A percentile compares a stretch with the other conserved stretches of the same genome.
Conservation (phyloP, 176 grass and related monocot species). For the Hordeum vulgare region DNA sequence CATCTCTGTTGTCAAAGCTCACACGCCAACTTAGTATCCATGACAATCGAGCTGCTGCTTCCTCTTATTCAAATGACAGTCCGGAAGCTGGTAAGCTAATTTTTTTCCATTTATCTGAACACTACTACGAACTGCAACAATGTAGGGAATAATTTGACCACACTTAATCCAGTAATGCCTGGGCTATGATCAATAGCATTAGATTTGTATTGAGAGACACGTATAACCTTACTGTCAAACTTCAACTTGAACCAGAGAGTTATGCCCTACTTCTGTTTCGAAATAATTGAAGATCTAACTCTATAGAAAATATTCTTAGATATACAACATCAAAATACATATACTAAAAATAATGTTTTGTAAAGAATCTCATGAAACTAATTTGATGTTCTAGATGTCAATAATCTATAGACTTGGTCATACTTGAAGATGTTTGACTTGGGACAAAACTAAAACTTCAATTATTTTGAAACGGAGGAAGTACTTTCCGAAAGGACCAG, state of each 20-base stretch:
- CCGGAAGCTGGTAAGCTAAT: constrained; percentile 46
- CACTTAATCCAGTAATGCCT: background rate
- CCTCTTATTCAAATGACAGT: constrained; percentile 50
- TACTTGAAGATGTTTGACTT: no score
- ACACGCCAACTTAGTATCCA: constrained; percentile 85
- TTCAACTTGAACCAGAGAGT: background rate
- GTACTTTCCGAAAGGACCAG: no score
- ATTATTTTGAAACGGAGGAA: background rate
- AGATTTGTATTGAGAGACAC: background rate
- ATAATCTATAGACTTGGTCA: no score
- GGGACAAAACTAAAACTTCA: no score
- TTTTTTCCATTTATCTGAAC: background rate
- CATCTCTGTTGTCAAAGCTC: constrained; percentile 82
- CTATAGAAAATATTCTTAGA: no score
- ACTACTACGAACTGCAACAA: background rate
- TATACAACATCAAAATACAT: no score
- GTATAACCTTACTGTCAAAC: background rate
- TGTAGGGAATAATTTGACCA: background rate
- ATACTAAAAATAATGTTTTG: no score
- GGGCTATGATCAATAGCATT: background rate
- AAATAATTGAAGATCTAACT: no score
- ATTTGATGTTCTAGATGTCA: no score
- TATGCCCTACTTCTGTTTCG: background rate
- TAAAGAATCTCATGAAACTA: no score
- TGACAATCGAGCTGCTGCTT: constrained; percentile 67